These are phyloP conservation scores for Malassezia equina DNA, from an alignment of 1,284 basidiomycete genomes.

Conservation along the genomic window DNA sequence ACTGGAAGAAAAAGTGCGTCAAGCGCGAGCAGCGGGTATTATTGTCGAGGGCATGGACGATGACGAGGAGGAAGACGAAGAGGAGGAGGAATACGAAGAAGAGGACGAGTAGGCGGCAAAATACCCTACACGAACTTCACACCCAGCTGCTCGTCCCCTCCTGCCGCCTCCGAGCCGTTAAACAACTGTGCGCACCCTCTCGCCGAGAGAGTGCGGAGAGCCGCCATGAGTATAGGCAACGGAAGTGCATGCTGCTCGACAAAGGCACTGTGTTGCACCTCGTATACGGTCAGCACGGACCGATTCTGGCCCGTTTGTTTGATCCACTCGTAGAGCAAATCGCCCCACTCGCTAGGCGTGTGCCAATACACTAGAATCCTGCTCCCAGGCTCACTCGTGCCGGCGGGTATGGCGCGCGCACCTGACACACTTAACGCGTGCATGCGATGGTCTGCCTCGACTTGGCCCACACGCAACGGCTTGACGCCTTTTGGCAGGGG, in stretches of 20 bases:
- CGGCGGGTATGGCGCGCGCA: background rate
- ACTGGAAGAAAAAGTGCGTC: slow-evolving; percentile 16
- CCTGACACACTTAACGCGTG: slow-evolving; percentile 9
- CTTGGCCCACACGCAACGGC: background rate
- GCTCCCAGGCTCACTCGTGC: background rate
- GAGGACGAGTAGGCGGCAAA: slow-evolving; percentile 13
- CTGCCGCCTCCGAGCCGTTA: background rate
- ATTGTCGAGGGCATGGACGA: slow-evolving; percentile 19
- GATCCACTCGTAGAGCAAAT: slow-evolving; percentile 53
- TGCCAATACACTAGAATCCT: slow-evolving; percentile 52
- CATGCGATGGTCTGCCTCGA: slow-evolving; percentile 3
- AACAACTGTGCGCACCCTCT: slow-evolving; percentile 16
- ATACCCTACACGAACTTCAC: slow-evolving; percentile 19
- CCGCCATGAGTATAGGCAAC: slow-evolving; percentile 1
- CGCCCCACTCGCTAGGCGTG: slow-evolving; percentile 53
- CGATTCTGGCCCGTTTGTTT: slow-evolving; percentile 52
- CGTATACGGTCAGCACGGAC: slow-evolving; percentile 54
- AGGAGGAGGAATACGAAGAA: slow-evolving; percentile 12
- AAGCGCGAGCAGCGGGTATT: slow-evolving; percentile 13
- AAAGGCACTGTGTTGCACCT: slow-evolving; percentile 53
- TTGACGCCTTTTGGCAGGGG: slow-evolving; percentile 6
- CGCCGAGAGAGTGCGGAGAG: slow-evolving; percentile 1
- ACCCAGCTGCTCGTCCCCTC: slow-evolving; percentile 3
- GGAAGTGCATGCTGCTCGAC: slow-evolving; percentile 47
- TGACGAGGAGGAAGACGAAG: slow-evolving; percentile 12